Evolutionary conservation across 768 basidiomycete species (phyloP).

Genomic region (Asterophora parasitica): DNA sequence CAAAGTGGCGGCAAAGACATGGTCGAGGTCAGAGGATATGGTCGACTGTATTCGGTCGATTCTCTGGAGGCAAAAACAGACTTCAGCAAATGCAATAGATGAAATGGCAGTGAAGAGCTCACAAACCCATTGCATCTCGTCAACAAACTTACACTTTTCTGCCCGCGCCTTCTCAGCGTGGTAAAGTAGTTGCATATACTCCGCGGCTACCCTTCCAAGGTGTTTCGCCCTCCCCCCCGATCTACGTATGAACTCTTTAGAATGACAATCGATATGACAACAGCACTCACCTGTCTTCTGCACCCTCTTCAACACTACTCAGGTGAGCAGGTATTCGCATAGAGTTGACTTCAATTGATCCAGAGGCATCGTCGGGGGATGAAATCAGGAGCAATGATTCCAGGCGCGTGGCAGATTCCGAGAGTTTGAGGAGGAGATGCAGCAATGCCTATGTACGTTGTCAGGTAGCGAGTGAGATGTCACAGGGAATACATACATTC

Average conservation of each 20-base stretch:
- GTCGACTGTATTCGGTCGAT: conserved; percentile 82
- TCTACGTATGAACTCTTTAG: conserved; percentile 28
- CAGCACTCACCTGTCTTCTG: conserved; percentile 37
- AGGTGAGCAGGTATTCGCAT: conserved; percentile 30
- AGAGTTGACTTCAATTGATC: conserved; percentile 28
- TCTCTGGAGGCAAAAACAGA: conserved; percentile 38
- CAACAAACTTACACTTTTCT: conserved; percentile 76
- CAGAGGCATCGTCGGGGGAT: conserved; percentile 40
- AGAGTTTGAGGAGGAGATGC: conserved; percentile 85
- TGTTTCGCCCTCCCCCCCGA: conserved; percentile 68
- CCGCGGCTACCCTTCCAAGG: conserved; percentile 77
- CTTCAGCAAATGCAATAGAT: conserved; percentile 3
- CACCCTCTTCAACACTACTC: conserved; percentile 35
- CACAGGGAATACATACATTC: conserved; percentile 47
- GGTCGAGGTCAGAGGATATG: conserved; percentile 81
- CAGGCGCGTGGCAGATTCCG: conserved; percentile 84
- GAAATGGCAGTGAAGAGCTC: conserved; percentile 14
- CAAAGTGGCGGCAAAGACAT: conserved; percentile 67
- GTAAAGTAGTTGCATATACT: conserved; percentile 91
- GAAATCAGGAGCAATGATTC: conserved; percentile 80
- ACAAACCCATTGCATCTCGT: conserved; percentile 82
- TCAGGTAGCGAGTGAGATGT: conserved; percentile 3
- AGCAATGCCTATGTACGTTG: conserved; percentile 57
- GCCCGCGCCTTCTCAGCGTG: conserved; percentile 76
- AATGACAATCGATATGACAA: neutral